Base-by-base conservation (phyloP, 257 asterid genomes). In the Scutellaria baicalensis region DNA sequence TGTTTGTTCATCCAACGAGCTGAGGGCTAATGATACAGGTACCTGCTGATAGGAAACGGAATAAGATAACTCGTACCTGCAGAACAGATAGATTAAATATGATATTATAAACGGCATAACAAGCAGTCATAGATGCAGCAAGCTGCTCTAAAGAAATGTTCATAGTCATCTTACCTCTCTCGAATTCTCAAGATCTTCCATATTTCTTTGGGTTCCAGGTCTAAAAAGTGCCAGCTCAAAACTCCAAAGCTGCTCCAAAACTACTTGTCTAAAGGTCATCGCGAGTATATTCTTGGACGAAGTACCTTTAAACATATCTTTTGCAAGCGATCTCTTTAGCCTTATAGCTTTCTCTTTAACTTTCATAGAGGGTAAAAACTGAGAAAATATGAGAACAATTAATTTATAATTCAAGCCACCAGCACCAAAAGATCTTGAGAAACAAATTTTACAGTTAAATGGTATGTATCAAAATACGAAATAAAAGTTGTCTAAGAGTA, bases 61-160 rank as follows among this genome's bases (percentile, higher is more conserved):
- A 90, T 73, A 88, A 90, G 87, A 92, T 81, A 85, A 93, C 88
- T 81, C 80, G 76, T 89, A 88, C 96, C 98, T 88, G 98, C 95
- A 80, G 84, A 75, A 72, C 83, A 89, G 82, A 89, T 69, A 85
- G 79, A 80, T 83, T 82, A 78, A 78, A 83, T 71, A 68, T 74
- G 74, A 64, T 52, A 82, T 85, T 69, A 81, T 71, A 66, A 38
- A 78, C 79, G 76, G 42, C 63, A 62, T 47, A 81, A 51, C 61
- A 16, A 43, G 59, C 0, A 38, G 66, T 43, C n/a, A 21, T 38
- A 63, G 13, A 74, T 17, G 68, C 58, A 71, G 49, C 43, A 27
- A 14, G 51, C 69, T 14, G 27, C 59, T 13, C 11, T 13, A 68
- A n/a, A 18, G 36, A 77, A 48, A 31, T 38, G 48, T 48, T 66